Percentiles rank a stretch among this genome's conserved stretches.
Conservation (phyloP, 139 green algal species). For the Mychonastes homosphaera region DNA sequence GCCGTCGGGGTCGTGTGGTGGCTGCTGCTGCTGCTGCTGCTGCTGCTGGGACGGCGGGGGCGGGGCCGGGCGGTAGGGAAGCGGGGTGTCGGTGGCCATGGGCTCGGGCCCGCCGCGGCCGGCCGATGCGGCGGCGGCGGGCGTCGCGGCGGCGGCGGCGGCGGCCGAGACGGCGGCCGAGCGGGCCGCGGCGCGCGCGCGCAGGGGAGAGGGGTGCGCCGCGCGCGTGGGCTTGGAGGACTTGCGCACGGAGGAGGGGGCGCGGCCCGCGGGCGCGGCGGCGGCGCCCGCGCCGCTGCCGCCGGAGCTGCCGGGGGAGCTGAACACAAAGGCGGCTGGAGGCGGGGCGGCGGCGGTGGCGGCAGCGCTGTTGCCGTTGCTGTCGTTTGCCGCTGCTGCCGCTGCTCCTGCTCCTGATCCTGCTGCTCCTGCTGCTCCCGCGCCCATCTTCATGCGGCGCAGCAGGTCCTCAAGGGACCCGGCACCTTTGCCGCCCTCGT, state of each 20-base stretch:
- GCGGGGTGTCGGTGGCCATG: no score
- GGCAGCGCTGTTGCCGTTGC: background rate
- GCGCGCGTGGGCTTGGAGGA: background rate
- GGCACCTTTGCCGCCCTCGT: background rate
- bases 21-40: background rate
- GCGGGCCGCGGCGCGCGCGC: background rate
- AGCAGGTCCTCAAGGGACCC: background rate
- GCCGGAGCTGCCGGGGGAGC: background rate
- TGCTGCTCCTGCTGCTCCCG: background rate
- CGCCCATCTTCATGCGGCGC: background rate
- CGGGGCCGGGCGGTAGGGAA: no score
- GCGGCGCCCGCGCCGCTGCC: background rate
- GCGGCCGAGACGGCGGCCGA: no score
- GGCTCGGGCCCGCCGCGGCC: no score
- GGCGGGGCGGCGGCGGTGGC: background rate
- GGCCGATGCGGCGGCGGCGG: background rate
- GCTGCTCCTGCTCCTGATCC: constrained; percentile 9
- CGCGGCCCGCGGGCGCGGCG: background rate
- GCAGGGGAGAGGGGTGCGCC: background rate
- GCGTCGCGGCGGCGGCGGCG: background rate
- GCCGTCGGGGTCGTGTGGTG: background rate
- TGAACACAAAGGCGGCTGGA: background rate
- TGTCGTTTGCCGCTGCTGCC: constrained; percentile 2
- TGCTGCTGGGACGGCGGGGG: background rate
- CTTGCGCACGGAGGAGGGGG: background rate